Conservation (phyloP, 495 filamentous ascomycete species). For the Pyrenula massariospora region DNA sequence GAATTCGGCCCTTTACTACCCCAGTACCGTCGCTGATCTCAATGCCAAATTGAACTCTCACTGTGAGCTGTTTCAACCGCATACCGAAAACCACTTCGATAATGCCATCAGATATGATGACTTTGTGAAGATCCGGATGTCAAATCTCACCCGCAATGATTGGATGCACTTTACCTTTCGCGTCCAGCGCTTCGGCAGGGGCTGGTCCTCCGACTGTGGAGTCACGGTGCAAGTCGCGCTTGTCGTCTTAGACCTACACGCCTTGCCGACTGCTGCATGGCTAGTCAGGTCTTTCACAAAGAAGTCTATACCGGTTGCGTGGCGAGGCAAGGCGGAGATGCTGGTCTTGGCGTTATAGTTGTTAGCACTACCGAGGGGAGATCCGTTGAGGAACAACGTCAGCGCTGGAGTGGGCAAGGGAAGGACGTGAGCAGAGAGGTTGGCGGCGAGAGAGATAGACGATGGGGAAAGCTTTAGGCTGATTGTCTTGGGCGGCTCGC, state of each 20-base stretch:
- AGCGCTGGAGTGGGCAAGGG: neutral
- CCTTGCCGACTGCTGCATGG: neutral
- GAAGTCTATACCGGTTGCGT: no score
- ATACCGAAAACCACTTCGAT: neutral
- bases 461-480: no score
- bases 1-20: no score
- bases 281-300: neutral
- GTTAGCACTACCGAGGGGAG: no score
- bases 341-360: neutral
- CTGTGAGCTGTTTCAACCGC: no score
- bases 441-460: neutral
- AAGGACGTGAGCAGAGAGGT: neutral
- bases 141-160: no score
- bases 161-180: neutral
- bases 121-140: no score
- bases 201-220: neutral
- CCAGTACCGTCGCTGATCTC: neutral
- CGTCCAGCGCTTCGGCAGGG: neutral
- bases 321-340: neutral
- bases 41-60: no score
- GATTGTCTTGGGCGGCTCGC: no score
- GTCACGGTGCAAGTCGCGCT: neutral
- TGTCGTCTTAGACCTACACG: neutral
- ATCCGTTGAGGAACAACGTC: neutral
- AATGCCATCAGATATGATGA: neutral